A percentile compares a stretch with the other conserved stretches of the same genome.
Conservation (phyloP, 225 moss, liverwort and hornwort species). For the Antitrichia curtipendula region DNA sequence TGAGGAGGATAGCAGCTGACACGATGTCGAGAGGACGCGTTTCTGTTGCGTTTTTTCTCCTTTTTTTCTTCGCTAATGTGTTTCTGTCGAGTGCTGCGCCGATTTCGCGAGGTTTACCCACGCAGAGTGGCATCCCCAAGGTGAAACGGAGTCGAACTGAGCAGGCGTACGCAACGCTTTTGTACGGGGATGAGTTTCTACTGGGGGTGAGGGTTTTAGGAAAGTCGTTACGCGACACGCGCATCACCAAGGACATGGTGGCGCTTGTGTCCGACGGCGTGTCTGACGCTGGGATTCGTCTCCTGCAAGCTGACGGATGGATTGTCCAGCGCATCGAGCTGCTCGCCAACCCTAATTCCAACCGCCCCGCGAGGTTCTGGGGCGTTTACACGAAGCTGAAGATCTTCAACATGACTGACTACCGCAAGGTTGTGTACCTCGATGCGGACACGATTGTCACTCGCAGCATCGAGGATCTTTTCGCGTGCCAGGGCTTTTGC, state of each 20-base stretch:
- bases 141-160: conserved; percentile 16
- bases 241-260: conserved; percentile 80
- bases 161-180: conserved; percentile 73
- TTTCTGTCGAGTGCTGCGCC: conserved; percentile 3
- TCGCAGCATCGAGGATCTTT: conserved; percentile 79
- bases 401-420: conserved; percentile 92
- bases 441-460: conserved; percentile 94
- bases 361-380: conserved; percentile 84
- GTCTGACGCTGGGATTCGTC: conserved; percentile 41
- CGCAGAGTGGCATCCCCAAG: background rate
- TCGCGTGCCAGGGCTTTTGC: conserved; percentile 80
- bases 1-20: background rate
- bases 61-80: background rate
- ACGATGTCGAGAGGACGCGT: background rate
- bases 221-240: conserved; percentile 69
- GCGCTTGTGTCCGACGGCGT: conserved; percentile 89
- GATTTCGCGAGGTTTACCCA: conserved; percentile 10
- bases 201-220: conserved; percentile 92
- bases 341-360: conserved; percentile 78
- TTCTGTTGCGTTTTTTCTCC: background rate
- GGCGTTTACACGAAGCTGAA: conserved; percentile 96
- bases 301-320: conserved; percentile 91
- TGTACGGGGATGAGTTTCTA: conserved; percentile 92
- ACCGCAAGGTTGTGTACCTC: conserved; percentile 78
- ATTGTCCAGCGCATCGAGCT: conserved; percentile 82